These are phyloP conservation scores for Chytriomyces sp. DNA, from an alignment of 192 early-diverging fungal genomes.

Conservation along the genomic window DNA sequence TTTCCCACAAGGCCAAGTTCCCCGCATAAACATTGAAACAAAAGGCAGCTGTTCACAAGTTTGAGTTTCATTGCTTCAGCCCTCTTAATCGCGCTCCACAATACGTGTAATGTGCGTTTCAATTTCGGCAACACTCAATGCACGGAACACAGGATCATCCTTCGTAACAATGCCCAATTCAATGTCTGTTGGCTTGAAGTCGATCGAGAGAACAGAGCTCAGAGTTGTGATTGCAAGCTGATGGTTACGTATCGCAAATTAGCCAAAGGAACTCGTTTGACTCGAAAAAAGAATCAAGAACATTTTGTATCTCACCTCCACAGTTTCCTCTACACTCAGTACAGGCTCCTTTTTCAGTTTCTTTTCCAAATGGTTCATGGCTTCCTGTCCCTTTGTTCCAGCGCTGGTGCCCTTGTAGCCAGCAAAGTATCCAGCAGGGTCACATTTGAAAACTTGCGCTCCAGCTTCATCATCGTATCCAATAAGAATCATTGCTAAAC, in stretches of 20 bases:
- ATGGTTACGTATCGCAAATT: not conserved
- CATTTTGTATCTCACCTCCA: slow-evolving; percentile 71
- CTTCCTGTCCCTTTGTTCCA: slow-evolving; percentile 95
- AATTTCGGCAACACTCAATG: slow-evolving; percentile 80
- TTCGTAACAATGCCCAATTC: slow-evolving; percentile 90
- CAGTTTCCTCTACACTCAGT: slow-evolving; percentile 81
- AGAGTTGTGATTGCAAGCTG: slow-evolving; percentile 94
- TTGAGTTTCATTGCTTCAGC: not conserved
- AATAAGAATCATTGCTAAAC: slow-evolving; percentile 92
- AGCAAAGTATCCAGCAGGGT: slow-evolving; percentile 98
- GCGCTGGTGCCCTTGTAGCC: slow-evolving; percentile 96
- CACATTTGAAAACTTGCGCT: slow-evolving; percentile 96
- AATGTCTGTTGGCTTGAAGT: slow-evolving; percentile 96
- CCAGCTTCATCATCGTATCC: slow-evolving; percentile 95
- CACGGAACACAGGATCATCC: slow-evolving; percentile 77
- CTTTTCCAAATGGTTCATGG: slow-evolving; percentile 96
- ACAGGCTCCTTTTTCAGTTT: slow-evolving; percentile 91
- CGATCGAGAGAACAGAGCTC: slow-evolving; percentile 86
- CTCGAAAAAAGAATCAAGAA: not conserved
- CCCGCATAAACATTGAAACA: too few species aligned
- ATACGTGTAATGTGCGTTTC: slow-evolving; percentile 87
- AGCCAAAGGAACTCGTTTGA: not conserved
- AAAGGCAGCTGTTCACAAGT: too few species aligned
- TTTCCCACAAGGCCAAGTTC: too few species aligned
- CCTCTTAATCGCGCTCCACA: slow-evolving; percentile 76